Evolutionary conservation across 2,329 filamentous ascomycete genomes (phyloP), one percentile per base, ranked within the genome.

Genomic region (Colletotrichum gigasporum): DNA sequence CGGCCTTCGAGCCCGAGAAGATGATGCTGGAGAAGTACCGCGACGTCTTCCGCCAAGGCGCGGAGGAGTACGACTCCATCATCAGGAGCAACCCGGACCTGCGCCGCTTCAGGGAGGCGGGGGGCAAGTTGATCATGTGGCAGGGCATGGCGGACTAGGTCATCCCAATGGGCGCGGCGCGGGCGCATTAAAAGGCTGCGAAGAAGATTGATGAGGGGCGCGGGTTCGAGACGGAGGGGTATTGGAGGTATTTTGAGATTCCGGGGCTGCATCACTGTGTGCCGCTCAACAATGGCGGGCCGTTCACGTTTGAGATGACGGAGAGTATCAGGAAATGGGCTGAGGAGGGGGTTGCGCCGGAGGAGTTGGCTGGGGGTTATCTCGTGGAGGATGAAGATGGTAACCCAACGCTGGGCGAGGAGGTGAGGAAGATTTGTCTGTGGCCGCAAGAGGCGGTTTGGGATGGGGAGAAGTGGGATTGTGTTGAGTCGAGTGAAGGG

Each of bases 211-310:
- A 59, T 4, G 3, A 22, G 18, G 5, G 9, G 1, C 16, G 55
- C 1, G 55, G 55, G 14, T 24, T 52, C 0, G 35, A 34, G 1
- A 35, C 28, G 3, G 45, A 26, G 10, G 26, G 18, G 1, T 59
- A 52, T 6, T 59, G 55, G 55, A 28, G 55, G 45, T 76, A 84
- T 68, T 86, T 86, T 68, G 71, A 76, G 9, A 78, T 85, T 4
- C 82, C 83, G 2, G 84, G 83, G 1, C 80, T 85, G 75, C 75
- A 73, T 11, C 84, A 87, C 69, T 87, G 85, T 55, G 18, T 12
- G 4, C 41, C 55, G n/a, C 11, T 52, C 18, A 5, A n/a, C n/a
- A n/a, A 24, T 3, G 18, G 55, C 12, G 35, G 32, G 41, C 54
- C 55, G 26, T 59, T 44, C 5, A 44, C 55, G 9, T 51, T 34